Evolutionary conservation across 176 grass and related monocot genomes (phyloP), one percentile per base, ranked within the genome.

Genomic region (Chrysopogon serrulatus): DNA sequence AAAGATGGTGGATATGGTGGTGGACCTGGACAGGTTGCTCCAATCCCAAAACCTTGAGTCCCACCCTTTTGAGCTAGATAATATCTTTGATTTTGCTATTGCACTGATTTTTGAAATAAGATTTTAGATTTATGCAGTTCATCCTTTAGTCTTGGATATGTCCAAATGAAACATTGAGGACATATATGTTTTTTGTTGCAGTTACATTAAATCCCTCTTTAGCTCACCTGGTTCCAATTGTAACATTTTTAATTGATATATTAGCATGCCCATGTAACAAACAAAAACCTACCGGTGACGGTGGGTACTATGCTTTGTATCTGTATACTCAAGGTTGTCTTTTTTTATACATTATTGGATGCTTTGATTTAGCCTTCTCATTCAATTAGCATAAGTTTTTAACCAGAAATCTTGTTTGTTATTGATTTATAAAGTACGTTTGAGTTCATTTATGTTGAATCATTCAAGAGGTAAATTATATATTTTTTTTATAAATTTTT

Each of bases 1-100:
- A 92, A 90, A 88, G 83, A 98, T 79, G 93, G 96, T 87, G 93
- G 96, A 83, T 95, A 98, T 87, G 73, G 79, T 66, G 96, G 96
- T 62, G 96, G 96, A 34, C 96, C 96, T 79, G 96, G 96, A 26
- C 96, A 98, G 96, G 93, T 98, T 93, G 57, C 51, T 88, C 73
- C 85, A 53, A 48, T 35, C 24, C 85, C 64, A 82, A 49, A 68
- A 76, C 1, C 11, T 60, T 80, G 28, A 31, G 26, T 43, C 74
- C 8, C 41, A 40, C 5, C 62, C 67, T 82, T 78, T 80, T 82
- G 63, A 23, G 15, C 44, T 89, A 13, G 34, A 40, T 63, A 45
- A 36, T 87, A 57, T 12, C 41, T 93, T 85, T 87, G 27, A 3
- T 17, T 35, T 62, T 8, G 19, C 49, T 54, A 65, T 73, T 37